phyloP scores from a whole-genome alignment of 1,284 basidiomycete species.

The Fomitopsis palustris region DNA sequence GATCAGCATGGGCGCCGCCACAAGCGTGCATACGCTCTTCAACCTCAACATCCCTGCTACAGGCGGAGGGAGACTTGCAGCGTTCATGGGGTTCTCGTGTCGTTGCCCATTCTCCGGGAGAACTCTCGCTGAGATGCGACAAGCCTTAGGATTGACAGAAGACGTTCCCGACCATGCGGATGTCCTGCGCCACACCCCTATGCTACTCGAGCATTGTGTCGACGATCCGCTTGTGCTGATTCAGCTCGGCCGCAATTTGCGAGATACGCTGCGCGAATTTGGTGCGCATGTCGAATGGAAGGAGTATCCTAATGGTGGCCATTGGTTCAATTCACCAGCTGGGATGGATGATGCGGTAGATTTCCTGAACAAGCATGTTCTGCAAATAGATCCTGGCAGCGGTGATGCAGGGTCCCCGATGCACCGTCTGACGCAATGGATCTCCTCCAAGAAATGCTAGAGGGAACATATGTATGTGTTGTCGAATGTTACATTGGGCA shows the following conservation, averaged over 20 bases:
- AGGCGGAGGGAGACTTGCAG: not conserved
- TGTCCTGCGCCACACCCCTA: not conserved
- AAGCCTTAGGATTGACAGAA: not conserved
- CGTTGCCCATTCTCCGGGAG: not conserved
- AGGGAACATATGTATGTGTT: too few relatives aligned
- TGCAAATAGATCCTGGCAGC: not conserved
- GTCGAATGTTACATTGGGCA: too few relatives aligned
- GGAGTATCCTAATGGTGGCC: not conserved
- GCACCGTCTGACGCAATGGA: not conserved
- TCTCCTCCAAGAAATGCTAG: too few relatives aligned
- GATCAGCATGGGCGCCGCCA: not conserved
- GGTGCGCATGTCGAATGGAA: not conserved
- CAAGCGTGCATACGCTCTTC: not conserved
- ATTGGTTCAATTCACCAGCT: not conserved
- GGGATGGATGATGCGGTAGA: not conserved
- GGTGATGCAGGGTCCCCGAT: not conserved
- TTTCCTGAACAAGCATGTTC: not conserved
- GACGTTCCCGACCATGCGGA: not conserved
- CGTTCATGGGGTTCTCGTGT: not conserved
- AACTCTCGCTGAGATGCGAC: not conserved
- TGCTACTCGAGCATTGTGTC: not conserved
- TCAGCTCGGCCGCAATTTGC: not conserved
- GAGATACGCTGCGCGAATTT: not conserved
- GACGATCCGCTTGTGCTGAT: not conserved
- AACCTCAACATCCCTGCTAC: not conserved